phyloP scores from a whole-genome alignment of 768 basidiomycete genomes.

The Mrakia frigida region DNA sequence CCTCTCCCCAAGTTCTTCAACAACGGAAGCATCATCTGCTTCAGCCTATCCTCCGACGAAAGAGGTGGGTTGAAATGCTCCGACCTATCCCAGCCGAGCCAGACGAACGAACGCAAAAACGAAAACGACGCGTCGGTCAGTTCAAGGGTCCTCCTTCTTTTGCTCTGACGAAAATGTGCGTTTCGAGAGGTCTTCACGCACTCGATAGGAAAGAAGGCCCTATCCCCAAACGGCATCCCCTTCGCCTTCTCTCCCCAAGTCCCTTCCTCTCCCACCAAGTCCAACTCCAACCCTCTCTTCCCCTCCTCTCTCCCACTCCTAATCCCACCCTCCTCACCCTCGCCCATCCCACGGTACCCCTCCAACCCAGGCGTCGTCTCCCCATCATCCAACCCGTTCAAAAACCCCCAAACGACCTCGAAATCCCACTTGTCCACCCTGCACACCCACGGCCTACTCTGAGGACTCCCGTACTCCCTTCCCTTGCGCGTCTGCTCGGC shows the following conservation, averaged over 20 bases:
- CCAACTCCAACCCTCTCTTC: background rate
- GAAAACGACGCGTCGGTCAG: background rate
- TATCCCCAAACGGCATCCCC: slow-evolving; percentile 21
- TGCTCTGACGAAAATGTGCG: background rate
- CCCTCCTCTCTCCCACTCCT: background rate
- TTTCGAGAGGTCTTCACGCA: background rate
- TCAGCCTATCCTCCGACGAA: slow-evolving; percentile 21
- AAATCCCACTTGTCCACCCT: slow-evolving; percentile 10
- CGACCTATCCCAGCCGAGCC: too few relatives aligned
- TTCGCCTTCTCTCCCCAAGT: slow-evolving; percentile 13
- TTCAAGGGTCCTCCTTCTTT: background rate
- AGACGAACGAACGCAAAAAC: background rate
- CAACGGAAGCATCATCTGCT: slow-evolving; percentile 22
- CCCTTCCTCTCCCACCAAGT: slow-evolving; percentile 10
- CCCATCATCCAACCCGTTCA: slow-evolving; percentile 31
- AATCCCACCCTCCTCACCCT: background rate
- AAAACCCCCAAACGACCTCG: slow-evolving; percentile 29
- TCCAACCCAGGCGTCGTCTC: slow-evolving; percentile 16
- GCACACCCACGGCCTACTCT: slow-evolving; percentile 25
- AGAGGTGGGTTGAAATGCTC: slow-evolving; percentile 34
- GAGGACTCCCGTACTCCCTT: background rate
- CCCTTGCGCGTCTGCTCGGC: slow-evolving; percentile 11
- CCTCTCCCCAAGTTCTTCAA: slow-evolving; percentile 16
- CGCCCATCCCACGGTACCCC: background rate
- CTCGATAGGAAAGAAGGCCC: slow-evolving; percentile 30